Base-by-base conservation (phyloP, 352 stramenopile species). In the Phytophthora brassicae region DNA sequence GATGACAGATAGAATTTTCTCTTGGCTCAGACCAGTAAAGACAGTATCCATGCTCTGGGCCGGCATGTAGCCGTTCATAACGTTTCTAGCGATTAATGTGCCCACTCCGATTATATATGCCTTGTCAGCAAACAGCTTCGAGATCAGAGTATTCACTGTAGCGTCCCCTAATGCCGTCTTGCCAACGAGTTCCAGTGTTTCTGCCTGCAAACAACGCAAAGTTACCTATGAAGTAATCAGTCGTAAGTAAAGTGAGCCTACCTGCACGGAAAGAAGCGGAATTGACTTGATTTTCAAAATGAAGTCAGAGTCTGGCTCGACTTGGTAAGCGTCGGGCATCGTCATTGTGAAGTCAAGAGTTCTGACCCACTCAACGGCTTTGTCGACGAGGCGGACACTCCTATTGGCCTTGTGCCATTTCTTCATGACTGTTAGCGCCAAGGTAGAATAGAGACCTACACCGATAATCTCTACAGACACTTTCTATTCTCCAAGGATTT, bases 401-500 rank as follows among this genome's bases (percentile, higher is more conserved):
- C 42, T 42, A 20, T 14, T 43, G 6, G 47, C 47, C 13, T 44
- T 28, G 47, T 35, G 31, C 47, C 31, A 55, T 31, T 48, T 26
- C 24, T 58, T 58, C 50, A 58, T 58, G 36, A 49, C 23, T 24
- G 6, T 14, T 12, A 56, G 22, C 6, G 35, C 47, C 47, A 3
- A 8, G 4, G 49, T 56, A 36, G 49, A 35, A 38, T 47, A 56
- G 4, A 56, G 5, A 12, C 49, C 49, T 9, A 47, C 49, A 14
- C 49, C 49, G 24, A 56, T 46, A 12, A 56, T 38, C n/a, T 59
- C 51, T 12, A 56, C 49, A 2, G 23, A 20, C 13, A 47, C n/a
- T 20, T 56, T 13, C 35, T 46, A 5, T 17, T 56, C 49, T 17
- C 6, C 49, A 4, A 56, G 12, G 22, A 24, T 45, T 56, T 33